Evolutionary conservation across 1,284 basidiomycete genomes (phyloP).

Genomic region (Flammula alnicola): DNA sequence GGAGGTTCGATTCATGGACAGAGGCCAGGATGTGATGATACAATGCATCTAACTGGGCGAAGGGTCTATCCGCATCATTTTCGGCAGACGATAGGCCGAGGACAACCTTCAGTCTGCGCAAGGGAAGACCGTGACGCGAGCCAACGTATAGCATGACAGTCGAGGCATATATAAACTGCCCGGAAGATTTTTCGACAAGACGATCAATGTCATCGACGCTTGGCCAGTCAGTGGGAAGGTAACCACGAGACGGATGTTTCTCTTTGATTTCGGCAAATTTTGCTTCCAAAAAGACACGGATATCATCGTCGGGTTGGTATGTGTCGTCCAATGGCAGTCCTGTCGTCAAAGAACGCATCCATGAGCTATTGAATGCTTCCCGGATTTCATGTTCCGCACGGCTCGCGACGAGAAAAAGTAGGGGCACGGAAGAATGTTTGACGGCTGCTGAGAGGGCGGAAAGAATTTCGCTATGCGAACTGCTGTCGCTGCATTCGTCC

Average conservation of each 20-base stretch:
- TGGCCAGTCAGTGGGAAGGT: neutral
- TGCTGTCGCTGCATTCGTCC: too few relatives aligned
- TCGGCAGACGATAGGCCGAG: neutral
- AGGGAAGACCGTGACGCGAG: neutral
- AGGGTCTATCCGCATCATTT: too few relatives aligned
- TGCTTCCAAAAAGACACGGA: neutral
- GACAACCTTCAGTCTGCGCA: too few relatives aligned
- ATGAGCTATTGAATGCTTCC: neutral
- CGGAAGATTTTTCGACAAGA: neutral
- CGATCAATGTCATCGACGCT: neutral
- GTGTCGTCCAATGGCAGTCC: neutral
- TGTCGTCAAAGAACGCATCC: neutral
- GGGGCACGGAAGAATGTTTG: neutral
- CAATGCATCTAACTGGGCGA: neutral
- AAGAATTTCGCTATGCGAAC: neutral
- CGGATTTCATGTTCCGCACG: slow-evolving; percentile 3
- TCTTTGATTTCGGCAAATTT: neutral
- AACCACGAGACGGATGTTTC: neutral
- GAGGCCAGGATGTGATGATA: neutral
- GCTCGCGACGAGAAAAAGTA: slow-evolving; percentile 4
- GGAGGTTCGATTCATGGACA: neutral
- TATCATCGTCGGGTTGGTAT: neutral
- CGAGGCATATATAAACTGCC: too few relatives aligned
- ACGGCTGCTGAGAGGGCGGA: neutral
- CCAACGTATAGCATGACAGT: too few relatives aligned